Conservation (phyloP, 2,329 filamentous ascomycete species). For the Drechslerella dactyloides region DNA sequence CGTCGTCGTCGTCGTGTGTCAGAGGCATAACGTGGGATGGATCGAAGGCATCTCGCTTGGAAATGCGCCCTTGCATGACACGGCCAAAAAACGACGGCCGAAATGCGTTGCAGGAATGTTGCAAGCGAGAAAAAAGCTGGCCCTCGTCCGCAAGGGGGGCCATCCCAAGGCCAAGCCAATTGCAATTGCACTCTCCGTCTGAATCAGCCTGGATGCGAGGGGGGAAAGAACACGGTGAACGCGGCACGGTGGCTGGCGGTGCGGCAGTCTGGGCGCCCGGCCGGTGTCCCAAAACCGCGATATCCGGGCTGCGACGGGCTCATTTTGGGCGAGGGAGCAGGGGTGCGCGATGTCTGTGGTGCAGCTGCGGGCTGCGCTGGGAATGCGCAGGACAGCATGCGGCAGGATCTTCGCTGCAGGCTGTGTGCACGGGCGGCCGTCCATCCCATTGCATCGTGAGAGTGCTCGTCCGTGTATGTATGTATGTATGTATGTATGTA, state of each 20-base stretch:
- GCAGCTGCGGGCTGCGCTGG: no score
- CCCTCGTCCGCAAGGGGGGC: no score
- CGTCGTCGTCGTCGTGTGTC: slow-evolving; percentile 34
- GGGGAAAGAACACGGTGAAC: not conserved
- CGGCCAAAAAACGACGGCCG: slow-evolving; percentile 28
- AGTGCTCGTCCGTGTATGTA: no score
- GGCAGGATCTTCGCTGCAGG: slow-evolving; percentile 45
- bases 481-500: no score
- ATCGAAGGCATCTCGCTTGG: slow-evolving; percentile 50
- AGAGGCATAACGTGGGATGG: slow-evolving; percentile 50
- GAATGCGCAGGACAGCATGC: not conserved
- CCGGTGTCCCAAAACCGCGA: no score
- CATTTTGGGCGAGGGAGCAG: no score
- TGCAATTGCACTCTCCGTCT: no score
- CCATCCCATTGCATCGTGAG: slow-evolving; percentile 12
- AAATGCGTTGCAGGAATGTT: slow-evolving; percentile 50
- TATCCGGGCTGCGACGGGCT: no score
- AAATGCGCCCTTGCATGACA: slow-evolving; percentile 49
- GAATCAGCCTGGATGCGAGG: no score
- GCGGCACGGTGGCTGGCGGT: not conserved
- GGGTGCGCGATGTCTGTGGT: no score
- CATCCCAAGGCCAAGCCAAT: no score
- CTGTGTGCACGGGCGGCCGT: slow-evolving; percentile 23
- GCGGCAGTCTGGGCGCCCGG: not conserved
- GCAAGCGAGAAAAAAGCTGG: slow-evolving; percentile 23